These are phyloP conservation scores for Diplosphaera chodatii DNA, from an alignment of 139 green algal species.

Conservation along the genomic window DNA sequence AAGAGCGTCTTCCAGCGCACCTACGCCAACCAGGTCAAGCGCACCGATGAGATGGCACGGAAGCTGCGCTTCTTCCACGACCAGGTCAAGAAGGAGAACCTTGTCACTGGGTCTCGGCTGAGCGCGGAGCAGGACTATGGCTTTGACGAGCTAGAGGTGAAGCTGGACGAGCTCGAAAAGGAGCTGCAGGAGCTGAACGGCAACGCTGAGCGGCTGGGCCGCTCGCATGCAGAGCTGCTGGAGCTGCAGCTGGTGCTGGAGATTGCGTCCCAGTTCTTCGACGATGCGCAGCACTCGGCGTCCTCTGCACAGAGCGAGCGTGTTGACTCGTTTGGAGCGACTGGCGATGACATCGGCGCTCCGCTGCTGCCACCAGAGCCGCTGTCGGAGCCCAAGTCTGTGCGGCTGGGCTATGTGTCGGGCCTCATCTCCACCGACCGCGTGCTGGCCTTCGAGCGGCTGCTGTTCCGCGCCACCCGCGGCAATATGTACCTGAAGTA, in stretches of 20 bases:
- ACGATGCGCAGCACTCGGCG: slow-evolving; percentile 44
- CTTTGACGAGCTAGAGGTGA: slow-evolving; percentile 75
- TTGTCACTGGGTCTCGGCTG: slow-evolving; percentile 29
- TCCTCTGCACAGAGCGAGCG: not conserved
- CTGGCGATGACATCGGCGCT: slow-evolving; percentile 32
- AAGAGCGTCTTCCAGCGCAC: slow-evolving; percentile 89
- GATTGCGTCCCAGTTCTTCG: slow-evolving; percentile 85
- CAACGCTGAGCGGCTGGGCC: slow-evolving; percentile 85
- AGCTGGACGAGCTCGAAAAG: slow-evolving; percentile 82
- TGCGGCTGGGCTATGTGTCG: slow-evolving; percentile 87
- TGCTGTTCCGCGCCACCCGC: slow-evolving; percentile 96
- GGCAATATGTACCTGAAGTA: slow-evolving; percentile 96
- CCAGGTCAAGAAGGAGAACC: slow-evolving; percentile 70
- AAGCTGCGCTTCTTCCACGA: slow-evolving; percentile 92
- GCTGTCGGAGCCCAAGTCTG: slow-evolving; percentile 45
- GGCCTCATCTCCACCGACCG: slow-evolving; percentile 82
- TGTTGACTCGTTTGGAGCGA: not conserved
- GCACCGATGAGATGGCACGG: slow-evolving; percentile 94
- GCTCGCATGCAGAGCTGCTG: slow-evolving; percentile 76
- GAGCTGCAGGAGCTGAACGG: slow-evolving; percentile 84
- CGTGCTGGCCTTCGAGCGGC: slow-evolving; percentile 82
- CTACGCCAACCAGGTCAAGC: slow-evolving; percentile 94
- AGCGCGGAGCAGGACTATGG: slow-evolving; percentile 29
- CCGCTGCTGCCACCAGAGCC: slow-evolving; percentile 36
- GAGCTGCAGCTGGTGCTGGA: slow-evolving; percentile 96